Conservation (phyloP, 768 basidiomycete species). For the Chalciporus sphaerocephalus region DNA sequence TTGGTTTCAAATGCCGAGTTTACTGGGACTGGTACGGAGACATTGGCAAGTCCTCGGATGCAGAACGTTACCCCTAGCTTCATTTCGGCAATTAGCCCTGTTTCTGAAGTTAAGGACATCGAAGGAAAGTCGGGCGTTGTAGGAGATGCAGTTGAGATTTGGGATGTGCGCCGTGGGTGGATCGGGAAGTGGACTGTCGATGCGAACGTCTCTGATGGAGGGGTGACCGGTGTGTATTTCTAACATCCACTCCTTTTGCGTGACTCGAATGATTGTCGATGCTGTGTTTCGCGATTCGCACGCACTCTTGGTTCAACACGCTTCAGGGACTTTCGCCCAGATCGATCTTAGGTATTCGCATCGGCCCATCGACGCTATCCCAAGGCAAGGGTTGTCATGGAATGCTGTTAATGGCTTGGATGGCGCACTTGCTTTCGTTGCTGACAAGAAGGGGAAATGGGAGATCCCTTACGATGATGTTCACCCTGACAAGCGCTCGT, state of each 20-base stretch:
- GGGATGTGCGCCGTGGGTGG: constrained; percentile 81
- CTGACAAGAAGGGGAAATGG: constrained; percentile 48
- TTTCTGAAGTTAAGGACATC: constrained; percentile 13
- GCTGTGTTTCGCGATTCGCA: constrained; percentile 67
- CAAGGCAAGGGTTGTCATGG: constrained; percentile 64
- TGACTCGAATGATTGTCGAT: constrained; percentile 39
- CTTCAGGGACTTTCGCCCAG: constrained; percentile 75
- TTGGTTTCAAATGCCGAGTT: constrained; percentile 64
- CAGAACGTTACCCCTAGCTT: constrained; percentile 23
- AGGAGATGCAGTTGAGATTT: constrained; percentile 72
- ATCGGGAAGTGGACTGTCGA: constrained; percentile 78
- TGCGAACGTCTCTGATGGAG: constrained; percentile 62
- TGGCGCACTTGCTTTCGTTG: constrained; percentile 64
- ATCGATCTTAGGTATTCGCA: constrained; percentile 64
- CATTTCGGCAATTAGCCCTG: constrained; percentile 8
- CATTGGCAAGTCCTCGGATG: constrained; percentile 27
- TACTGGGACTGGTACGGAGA: constrained; percentile 28
- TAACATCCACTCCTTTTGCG: background rate
- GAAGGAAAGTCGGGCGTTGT: constrained; percentile 12
- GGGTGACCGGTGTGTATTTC: constrained; percentile 60
- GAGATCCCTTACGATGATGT: constrained; percentile 80
- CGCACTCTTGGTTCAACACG: constrained; percentile 68
- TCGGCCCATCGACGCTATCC: constrained; percentile 64
- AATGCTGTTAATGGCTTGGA: constrained; percentile 36
- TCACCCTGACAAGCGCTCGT: constrained; percentile 30